Conservation (phyloP, 2,329 filamentous ascomycete species). For the Diaporthe velutina region DNA sequence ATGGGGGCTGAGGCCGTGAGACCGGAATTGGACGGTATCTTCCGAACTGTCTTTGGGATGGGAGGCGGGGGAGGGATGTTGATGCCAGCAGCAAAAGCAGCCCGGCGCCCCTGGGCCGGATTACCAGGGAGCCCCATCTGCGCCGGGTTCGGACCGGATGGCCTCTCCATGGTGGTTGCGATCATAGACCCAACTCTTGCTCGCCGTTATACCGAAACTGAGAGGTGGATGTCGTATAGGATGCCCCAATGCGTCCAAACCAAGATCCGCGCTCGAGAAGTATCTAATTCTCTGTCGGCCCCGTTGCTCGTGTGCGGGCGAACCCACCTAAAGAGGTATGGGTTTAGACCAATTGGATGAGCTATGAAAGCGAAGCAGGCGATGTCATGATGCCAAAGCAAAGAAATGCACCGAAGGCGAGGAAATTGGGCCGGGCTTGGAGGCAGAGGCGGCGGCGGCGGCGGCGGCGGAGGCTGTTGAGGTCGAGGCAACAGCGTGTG, state of each 20-base stretch:
- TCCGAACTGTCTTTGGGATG: constrained; percentile 59
- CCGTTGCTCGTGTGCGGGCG: constrained; percentile 16
- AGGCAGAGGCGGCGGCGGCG: not conserved
- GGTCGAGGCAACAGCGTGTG: not conserved
- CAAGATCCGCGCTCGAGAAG: constrained; percentile 17
- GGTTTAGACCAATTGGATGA: constrained; percentile 36
- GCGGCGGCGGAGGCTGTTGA: constrained; percentile 11
- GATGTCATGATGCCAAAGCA: constrained; percentile 39
- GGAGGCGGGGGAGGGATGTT: constrained; percentile 58
- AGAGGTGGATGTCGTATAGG: constrained; percentile 3
- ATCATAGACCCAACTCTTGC: constrained; percentile 33
- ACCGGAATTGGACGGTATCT: constrained; percentile 60
- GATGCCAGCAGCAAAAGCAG: constrained; percentile 49
- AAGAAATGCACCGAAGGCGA: constrained; percentile 15
- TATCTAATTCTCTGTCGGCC: not conserved
- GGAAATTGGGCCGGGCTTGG: not conserved
- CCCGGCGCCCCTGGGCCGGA: constrained; percentile 51
- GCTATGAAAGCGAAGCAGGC: constrained; percentile 22
- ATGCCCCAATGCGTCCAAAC: constrained; percentile 21
- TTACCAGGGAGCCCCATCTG: constrained; percentile 52
- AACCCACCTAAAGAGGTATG: constrained; percentile 19
- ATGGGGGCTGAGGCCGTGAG: constrained; percentile 66
- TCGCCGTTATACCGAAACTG: constrained; percentile 10
- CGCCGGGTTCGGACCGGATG: constrained; percentile 40
- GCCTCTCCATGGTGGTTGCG: constrained; percentile 42